These are phyloP conservation scores for Trametes punicea DNA, from an alignment of 768 basidiomycete species.

Conservation along the genomic window DNA sequence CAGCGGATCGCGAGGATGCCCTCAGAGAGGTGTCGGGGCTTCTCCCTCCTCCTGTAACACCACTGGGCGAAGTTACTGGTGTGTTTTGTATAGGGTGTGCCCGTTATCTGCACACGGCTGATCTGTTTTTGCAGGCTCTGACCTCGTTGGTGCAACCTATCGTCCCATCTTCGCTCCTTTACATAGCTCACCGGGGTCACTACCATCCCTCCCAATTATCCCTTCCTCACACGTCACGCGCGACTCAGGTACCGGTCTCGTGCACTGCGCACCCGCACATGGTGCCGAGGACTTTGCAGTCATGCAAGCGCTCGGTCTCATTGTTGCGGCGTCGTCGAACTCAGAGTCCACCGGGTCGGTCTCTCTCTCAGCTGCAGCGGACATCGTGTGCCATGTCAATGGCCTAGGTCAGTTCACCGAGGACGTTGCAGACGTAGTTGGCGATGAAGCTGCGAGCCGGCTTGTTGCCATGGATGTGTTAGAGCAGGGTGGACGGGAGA, in stretches of 20 bases:
- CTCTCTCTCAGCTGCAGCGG: conserved; percentile 28
- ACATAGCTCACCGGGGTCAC: conserved; percentile 20
- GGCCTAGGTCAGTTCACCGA: conserved; percentile 66
- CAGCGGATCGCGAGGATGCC: conserved; percentile 46
- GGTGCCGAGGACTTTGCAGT: conserved; percentile 88
- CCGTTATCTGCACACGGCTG: background rate
- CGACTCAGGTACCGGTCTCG: conserved; percentile 90
- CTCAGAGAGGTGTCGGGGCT: conserved; percentile 18
- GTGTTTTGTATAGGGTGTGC: background rate
- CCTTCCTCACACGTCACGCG: conserved; percentile 75
- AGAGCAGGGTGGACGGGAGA: conserved; percentile 60
- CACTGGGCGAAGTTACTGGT: conserved; percentile 41
- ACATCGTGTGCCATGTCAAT: conserved; percentile 80
- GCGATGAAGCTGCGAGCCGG: conserved; percentile 38
- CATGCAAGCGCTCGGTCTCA: conserved; percentile 55
- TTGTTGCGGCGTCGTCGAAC: conserved; percentile 28
- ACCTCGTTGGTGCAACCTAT: conserved; percentile 62
- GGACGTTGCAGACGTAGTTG: conserved; percentile 56
- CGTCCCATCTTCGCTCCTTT: conserved; percentile 49
- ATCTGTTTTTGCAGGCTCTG: conserved; percentile 33
- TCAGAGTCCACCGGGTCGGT: background rate
- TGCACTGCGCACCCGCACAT: conserved; percentile 94
- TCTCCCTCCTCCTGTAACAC: background rate
- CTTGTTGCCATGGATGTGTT: conserved; percentile 74
- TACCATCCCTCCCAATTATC: conserved; percentile 44